A percentile compares a stretch with the other conserved stretches of the same genome.
Conservation (phyloP, 176 grass and related monocot species). For the Carex pumila region DNA sequence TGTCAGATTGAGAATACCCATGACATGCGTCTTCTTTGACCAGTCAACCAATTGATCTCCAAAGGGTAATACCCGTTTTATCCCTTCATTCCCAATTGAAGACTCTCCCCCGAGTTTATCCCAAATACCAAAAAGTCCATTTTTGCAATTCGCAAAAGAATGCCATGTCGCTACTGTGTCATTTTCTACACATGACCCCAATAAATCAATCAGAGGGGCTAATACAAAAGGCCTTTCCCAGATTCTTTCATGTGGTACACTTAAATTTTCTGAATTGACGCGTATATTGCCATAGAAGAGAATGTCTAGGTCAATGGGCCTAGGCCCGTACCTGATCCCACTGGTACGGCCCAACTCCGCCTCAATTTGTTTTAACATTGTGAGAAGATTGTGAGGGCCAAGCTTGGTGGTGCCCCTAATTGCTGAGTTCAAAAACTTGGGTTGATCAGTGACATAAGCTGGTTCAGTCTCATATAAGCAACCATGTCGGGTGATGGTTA, state of each 20-base stretch:
- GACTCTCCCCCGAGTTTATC: conserved; percentile 73
- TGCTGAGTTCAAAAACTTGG: conserved; percentile 70
- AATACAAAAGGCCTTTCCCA: conserved; percentile 83
- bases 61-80: conserved; percentile 62
- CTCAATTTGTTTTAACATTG: conserved; percentile 67
- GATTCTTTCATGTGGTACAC: conserved; percentile 74
- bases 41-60: conserved; percentile 48
- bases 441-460: conserved; percentile 81
- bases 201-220: conserved; percentile 76
- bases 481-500: conserved; percentile 63
- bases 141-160: conserved; percentile 40
- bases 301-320: conserved; percentile 86
- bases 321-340: conserved; percentile 72
- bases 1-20: conserved; percentile 88
- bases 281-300: conserved; percentile 54
- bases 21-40: conserved; percentile 57
- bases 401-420: conserved; percentile 67
- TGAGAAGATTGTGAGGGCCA: conserved; percentile 62
- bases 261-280: conserved; percentile 45
- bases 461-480: conserved; percentile 87
- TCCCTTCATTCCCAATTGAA: conserved; percentile 49
- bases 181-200: conserved; percentile 45
- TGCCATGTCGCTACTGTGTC: conserved; percentile 53
- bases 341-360: conserved; percentile 48
- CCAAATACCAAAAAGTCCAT: conserved; percentile 66